Percentiles rank a stretch among this genome's conserved stretches.
Conservation (phyloP, 1,284 basidiomycete genomes). For the Wolfiporia cocos region DNA sequence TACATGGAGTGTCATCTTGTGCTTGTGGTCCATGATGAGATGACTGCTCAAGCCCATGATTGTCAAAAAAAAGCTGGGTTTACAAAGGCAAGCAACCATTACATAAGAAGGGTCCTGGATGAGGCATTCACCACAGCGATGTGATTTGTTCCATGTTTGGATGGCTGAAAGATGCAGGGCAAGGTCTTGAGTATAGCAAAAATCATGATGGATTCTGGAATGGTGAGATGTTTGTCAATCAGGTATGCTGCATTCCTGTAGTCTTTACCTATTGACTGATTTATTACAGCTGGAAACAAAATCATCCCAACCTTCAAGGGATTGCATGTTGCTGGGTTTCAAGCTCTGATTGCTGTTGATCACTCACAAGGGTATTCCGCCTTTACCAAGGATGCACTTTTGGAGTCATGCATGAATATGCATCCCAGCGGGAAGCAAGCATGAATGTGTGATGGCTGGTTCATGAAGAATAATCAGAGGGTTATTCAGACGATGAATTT, state of each 20-base stretch:
- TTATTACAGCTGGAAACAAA: neutral
- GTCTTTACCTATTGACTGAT: neutral
- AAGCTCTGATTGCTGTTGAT: slow-evolving; percentile 30
- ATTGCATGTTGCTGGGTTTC: slow-evolving; percentile 25
- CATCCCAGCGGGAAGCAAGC: slow-evolving; percentile 32
- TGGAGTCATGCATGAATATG: slow-evolving; percentile 29
- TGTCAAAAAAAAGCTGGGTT: slow-evolving; percentile 26
- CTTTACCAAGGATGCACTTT: slow-evolving; percentile 31
- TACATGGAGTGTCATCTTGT: slow-evolving; percentile 24
- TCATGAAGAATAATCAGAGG: slow-evolving; percentile 12
- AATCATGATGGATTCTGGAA: slow-evolving; percentile 38
- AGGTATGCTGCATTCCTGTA: slow-evolving; percentile 20
- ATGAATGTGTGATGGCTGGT: slow-evolving; percentile 26
- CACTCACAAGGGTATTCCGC: slow-evolving; percentile 35
- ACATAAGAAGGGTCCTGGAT: slow-evolving; percentile 30
- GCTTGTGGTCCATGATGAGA: slow-evolving; percentile 31
- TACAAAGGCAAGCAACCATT: slow-evolving; percentile 27
- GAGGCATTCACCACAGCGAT: slow-evolving; percentile 15
- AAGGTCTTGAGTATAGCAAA: slow-evolving; percentile 1
- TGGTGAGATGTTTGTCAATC: slow-evolving; percentile 31
- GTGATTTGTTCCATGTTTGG: slow-evolving; percentile 14
- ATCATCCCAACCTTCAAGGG: slow-evolving; percentile 18
- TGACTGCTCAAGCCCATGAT: slow-evolving; percentile 32
- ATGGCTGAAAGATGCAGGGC: slow-evolving; percentile 10
- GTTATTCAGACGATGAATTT: slow-evolving; percentile 29